A percentile compares a stretch with the other conserved stretches of the same genome.
Evolutionary conservation across 495 filamentous ascomycete species (phyloP).

Genomic region (Lasiosphaeriaceae sp.): DNA sequence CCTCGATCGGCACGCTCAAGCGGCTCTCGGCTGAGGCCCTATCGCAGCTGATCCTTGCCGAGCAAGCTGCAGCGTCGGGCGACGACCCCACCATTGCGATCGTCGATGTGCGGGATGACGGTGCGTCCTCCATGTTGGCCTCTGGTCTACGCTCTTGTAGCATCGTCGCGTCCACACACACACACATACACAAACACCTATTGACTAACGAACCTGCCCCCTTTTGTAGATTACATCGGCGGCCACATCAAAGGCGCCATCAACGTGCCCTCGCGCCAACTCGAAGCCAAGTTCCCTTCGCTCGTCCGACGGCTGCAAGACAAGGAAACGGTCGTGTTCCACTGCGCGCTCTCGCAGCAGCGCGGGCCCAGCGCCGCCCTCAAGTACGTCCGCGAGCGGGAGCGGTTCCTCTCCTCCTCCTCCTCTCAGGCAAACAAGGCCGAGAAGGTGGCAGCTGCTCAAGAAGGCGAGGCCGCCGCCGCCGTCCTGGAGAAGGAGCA

Average conservation of each 20-base stretch:
- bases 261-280: conserved; percentile 68
- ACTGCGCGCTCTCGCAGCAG: conserved; percentile 92
- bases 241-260: conserved; percentile 79
- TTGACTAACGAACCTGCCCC: neutral
- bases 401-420: conserved; percentile 38
- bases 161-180: too few relatives aligned
- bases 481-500: conserved; percentile 4
- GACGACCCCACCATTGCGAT: conserved; percentile 53
- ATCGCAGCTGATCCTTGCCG: conserved; percentile 47
- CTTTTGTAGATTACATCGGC: conserved; percentile 81
- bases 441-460: conserved; percentile 10
- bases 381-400: conserved; percentile 62
- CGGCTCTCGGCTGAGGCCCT: conserved; percentile 63
- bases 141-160: too few relatives aligned
- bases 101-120: conserved; percentile 85
- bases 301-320: conserved; percentile 73
- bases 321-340: conserved; percentile 84
- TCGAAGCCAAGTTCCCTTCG: conserved; percentile 75
- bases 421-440: conserved; percentile 13
- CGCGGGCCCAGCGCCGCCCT: conserved; percentile 70
- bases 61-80: conserved; percentile 13
- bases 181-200: neutral
- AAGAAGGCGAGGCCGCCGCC: neutral
- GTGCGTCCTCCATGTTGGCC: conserved; percentile 35
- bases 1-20: conserved; percentile 56